These are phyloP conservation scores for Botryotinia globosa DNA, from an alignment of 2,329 filamentous ascomycete genomes.

Conservation along the genomic window DNA sequence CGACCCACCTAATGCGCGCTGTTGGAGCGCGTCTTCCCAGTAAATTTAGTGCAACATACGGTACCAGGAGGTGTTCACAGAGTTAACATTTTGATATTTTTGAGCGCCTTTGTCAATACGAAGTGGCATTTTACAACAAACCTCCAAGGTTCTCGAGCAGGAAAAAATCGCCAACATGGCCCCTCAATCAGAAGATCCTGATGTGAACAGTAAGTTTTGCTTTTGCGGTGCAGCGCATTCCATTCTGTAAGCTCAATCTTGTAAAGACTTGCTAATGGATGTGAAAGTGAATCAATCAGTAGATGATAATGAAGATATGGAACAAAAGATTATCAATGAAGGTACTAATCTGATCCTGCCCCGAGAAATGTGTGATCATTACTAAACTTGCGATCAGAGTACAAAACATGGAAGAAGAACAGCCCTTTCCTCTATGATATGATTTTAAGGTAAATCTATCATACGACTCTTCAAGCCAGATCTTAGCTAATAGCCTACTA, in stretches of 20 bases:
- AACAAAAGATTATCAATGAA: slow-evolving; percentile 92
- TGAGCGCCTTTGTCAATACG: not conserved
- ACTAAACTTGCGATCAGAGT: slow-evolving; percentile 57
- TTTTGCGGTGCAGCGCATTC: not conserved
- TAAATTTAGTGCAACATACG: slow-evolving; percentile 3
- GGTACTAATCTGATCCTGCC: slow-evolving; percentile 48
- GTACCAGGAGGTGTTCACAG: not conserved
- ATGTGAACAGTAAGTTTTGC: slow-evolving; percentile 46
- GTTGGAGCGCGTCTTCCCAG: slow-evolving; percentile 18
- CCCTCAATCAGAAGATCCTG: slow-evolving; percentile 45
- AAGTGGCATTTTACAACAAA: not conserved
- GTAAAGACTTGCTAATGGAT: slow-evolving; percentile 37
- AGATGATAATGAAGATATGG: slow-evolving; percentile 68
- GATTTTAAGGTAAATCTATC: slow-evolving; percentile 68
- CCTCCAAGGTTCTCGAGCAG: not conserved
- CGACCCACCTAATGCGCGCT: slow-evolving; percentile 22
- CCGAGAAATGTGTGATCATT: not conserved
- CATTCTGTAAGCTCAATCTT: not conserved
- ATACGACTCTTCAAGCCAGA: not conserved
- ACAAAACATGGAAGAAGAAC: slow-evolving; percentile 99
- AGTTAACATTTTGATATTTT: not conserved
- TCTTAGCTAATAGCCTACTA: slow-evolving; percentile 37
- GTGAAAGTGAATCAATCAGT: slow-evolving; percentile 47
- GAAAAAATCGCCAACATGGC: slow-evolving; percentile 42
- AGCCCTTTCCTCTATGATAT: slow-evolving; percentile 97